Conservation (phyloP, 2,329 filamentous ascomycete genomes). For the Amesomyces nigricolor region DNA sequence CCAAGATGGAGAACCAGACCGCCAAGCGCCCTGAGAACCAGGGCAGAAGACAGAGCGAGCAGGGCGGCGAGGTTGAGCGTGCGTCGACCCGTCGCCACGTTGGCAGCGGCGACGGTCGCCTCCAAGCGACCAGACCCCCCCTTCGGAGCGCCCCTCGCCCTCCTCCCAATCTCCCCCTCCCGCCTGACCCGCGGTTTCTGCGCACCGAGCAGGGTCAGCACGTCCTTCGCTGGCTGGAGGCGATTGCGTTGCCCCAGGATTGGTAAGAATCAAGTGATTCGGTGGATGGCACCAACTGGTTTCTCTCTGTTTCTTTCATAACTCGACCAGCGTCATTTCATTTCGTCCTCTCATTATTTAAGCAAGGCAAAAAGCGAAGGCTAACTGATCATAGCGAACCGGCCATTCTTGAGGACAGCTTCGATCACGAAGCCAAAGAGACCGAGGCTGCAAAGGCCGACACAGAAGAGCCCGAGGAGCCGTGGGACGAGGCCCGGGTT, state of each 20-base stretch:
- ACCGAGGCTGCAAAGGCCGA: background rate
- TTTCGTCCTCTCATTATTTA: background rate
- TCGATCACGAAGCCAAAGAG: background rate
- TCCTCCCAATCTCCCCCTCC: background rate
- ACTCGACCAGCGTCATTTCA: background rate
- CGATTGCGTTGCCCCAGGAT: conserved; percentile 6
- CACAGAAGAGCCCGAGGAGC: background rate
- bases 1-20: conserved; percentile 1
- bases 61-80: background rate
- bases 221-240: conserved; percentile 6
- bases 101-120: background rate
- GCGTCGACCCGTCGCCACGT: background rate
- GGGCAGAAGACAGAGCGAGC: background rate
- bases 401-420: background rate
- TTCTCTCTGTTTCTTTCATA: background rate
- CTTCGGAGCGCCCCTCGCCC: background rate
- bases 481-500: background rate
- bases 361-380: background rate
- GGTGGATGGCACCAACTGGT: background rate
- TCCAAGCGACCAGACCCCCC: background rate
- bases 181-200: background rate
- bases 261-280: conserved; percentile 4
- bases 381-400: conserved; percentile 3
- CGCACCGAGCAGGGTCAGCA: background rate
- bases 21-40: background rate